phyloP scores from a whole-genome alignment of 2,329 filamentous ascomycete genomes.

The Trichoderma sp. region DNA sequence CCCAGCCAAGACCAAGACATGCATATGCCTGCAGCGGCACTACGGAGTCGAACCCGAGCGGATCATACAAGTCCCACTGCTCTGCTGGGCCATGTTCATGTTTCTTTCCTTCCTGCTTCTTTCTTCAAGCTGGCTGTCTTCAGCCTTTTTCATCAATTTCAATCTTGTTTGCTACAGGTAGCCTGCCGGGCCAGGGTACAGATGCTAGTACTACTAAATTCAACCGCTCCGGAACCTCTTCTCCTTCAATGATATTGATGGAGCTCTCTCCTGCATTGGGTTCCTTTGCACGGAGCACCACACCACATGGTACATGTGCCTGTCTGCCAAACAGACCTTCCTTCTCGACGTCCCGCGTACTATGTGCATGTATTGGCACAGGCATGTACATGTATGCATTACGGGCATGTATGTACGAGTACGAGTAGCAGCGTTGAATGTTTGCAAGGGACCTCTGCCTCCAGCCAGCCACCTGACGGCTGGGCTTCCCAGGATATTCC shows the following conservation, averaged over 20 bases:
- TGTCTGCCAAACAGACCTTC: too few species aligned
- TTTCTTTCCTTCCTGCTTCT: background rate
- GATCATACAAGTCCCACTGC: background rate
- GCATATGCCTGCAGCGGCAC: slow-evolving; percentile 15
- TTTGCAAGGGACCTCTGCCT: background rate
- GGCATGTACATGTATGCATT: background rate
- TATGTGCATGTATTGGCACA: background rate
- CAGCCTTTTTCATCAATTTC: background rate
- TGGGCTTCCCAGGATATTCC: background rate
- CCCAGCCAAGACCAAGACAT: background rate
- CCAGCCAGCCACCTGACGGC: background rate
- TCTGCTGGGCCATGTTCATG: background rate
- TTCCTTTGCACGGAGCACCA: background rate
- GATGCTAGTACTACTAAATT: background rate
- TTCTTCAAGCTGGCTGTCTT: background rate
- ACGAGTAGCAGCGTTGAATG: background rate
- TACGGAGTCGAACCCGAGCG: slow-evolving; percentile 18
- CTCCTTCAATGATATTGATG: background rate
- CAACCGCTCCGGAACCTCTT: background rate
- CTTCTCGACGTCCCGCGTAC: too few species aligned
- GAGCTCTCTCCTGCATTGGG: background rate
- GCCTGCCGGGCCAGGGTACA: background rate
- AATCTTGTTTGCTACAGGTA: background rate
- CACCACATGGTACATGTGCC: background rate
- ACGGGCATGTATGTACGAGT: background rate